These are phyloP conservation scores for Fomitopsis serialis DNA, from an alignment of 768 basidiomycete genomes.

Conservation along the genomic window DNA sequence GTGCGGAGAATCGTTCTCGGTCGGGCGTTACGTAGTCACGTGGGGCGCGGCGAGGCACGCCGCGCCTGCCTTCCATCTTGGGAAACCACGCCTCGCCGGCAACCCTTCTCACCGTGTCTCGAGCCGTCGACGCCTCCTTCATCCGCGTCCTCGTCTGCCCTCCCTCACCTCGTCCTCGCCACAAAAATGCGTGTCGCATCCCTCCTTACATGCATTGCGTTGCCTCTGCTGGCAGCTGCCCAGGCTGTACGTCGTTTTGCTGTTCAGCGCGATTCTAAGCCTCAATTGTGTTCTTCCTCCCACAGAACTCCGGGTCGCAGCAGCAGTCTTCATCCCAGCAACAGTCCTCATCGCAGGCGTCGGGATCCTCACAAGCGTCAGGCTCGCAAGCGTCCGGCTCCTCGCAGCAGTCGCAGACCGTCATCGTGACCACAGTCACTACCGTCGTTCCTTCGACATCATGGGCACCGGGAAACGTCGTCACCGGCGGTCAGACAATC, in stretches of 20 bases:
- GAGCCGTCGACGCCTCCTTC: constrained; percentile 3
- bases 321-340: constrained; percentile 3
- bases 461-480: not conserved
- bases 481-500: not conserved
- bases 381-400: not conserved
- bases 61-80: not conserved
- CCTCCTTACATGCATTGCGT: constrained; percentile 20
- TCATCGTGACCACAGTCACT: constrained; percentile 22
- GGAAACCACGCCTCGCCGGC: not conserved
- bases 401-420: constrained; percentile 5
- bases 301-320: constrained; percentile 1
- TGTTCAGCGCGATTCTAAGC: not conserved
- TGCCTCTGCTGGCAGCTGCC: constrained; percentile 37
- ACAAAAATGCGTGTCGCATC: not conserved
- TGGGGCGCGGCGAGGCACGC: no score
- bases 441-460: constrained; percentile 27
- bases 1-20: no score
- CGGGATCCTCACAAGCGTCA: not conserved
- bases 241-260: constrained; percentile 30
- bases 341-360: constrained; percentile 3
- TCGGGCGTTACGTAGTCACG: no score
- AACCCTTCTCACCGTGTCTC: not conserved
- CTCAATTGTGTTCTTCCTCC: constrained; percentile 11
- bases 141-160: not conserved
- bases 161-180: not conserved